phyloP scores from a whole-genome alignment of 768 basidiomycete genomes.

The Lactarius evosmus region DNA sequence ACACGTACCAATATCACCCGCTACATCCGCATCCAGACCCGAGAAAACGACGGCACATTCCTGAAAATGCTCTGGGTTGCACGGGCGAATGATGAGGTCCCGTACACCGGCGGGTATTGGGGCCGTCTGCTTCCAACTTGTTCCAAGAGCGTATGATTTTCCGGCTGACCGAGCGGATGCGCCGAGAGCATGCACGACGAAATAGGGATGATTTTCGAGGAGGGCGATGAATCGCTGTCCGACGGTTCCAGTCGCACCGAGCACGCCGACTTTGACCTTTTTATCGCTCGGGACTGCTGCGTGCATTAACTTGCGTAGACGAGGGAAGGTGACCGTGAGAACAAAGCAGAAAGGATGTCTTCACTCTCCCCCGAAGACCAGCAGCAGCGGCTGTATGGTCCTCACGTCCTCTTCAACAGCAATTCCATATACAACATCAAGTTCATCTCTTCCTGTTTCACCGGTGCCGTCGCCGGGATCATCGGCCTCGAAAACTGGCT shows the following conservation, averaged over 20 bases:
- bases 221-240: conserved; percentile 94
- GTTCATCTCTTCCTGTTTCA: conserved; percentile 79
- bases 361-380: conserved; percentile 38
- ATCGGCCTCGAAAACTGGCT: conserved; percentile 83
- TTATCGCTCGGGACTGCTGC: conserved; percentile 27
- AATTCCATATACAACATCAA: conserved; percentile 60
- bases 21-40: conserved; percentile 92
- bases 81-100: conserved; percentile 68
- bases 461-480: conserved; percentile 85
- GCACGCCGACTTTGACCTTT: conserved; percentile 60
- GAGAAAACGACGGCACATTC: conserved; percentile 90
- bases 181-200: conserved; percentile 79
- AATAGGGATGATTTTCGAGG: conserved; percentile 87
- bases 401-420: conserved; percentile 64
- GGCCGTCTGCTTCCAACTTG: conserved; percentile 83
- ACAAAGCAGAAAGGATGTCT: conserved; percentile 25
- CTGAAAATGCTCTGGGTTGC: conserved; percentile 69
- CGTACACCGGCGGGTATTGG: conserved; percentile 67
- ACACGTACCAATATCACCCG: conserved; percentile 85
- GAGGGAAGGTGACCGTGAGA: conserved; percentile 1
- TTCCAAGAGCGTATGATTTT: conserved; percentile 68
- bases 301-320: conserved; percentile 23
- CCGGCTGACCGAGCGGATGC: conserved; percentile 88
- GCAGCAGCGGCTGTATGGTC: conserved; percentile 60
- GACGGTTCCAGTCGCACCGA: conserved; percentile 92